A percentile compares a stretch with the other conserved stretches of the same genome.
Evolutionary conservation across 2,329 filamentous ascomycete species (phyloP).

Genomic region (Bimuria novae-zelandiae): DNA sequence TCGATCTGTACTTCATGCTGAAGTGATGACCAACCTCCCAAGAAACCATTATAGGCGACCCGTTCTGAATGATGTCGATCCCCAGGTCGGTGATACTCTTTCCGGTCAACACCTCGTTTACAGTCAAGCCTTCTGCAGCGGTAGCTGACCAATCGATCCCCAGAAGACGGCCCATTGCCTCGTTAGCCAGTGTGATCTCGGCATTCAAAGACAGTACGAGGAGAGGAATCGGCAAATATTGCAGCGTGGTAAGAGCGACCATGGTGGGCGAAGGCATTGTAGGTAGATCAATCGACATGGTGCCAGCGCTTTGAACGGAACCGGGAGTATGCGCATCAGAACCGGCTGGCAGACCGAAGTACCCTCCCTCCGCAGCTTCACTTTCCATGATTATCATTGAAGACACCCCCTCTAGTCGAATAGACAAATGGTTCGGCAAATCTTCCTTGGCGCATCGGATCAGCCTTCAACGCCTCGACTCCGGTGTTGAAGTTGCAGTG

Average conservation of each 20-base stretch:
- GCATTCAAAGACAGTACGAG: slow-evolving; percentile 71
- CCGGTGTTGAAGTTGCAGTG: slow-evolving; percentile 4
- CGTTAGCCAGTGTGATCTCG: slow-evolving; percentile 73
- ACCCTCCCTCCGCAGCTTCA: slow-evolving; percentile 22
- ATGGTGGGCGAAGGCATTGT: slow-evolving; percentile 33
- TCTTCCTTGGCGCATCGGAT: background rate
- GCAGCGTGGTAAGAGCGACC: slow-evolving; percentile 59
- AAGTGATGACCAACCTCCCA: slow-evolving; percentile 49
- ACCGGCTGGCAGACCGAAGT: slow-evolving; percentile 34
- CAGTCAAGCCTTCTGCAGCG: slow-evolving; percentile 49
- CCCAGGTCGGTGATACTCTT: slow-evolving; percentile 71
- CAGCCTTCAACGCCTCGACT: slow-evolving; percentile 14
- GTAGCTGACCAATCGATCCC: slow-evolving; percentile 57
- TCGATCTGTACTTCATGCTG: background rate
- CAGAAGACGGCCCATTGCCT: slow-evolving; percentile 73
- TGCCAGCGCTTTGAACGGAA: slow-evolving; percentile 37
- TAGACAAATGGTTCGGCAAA: background rate
- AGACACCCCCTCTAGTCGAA: slow-evolving; percentile 1
- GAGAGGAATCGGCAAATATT: slow-evolving; percentile 74
- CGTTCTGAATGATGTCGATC: slow-evolving; percentile 73
- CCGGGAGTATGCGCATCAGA: slow-evolving; percentile 31
- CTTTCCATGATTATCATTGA: slow-evolving; percentile 27
- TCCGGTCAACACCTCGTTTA: slow-evolving; percentile 66
- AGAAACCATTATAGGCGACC: slow-evolving; percentile 56
- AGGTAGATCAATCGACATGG: slow-evolving; percentile 35